phyloP scores from a whole-genome alignment of 2,329 filamentous ascomycete species.

The Aspergillus carbonarius region DNA sequence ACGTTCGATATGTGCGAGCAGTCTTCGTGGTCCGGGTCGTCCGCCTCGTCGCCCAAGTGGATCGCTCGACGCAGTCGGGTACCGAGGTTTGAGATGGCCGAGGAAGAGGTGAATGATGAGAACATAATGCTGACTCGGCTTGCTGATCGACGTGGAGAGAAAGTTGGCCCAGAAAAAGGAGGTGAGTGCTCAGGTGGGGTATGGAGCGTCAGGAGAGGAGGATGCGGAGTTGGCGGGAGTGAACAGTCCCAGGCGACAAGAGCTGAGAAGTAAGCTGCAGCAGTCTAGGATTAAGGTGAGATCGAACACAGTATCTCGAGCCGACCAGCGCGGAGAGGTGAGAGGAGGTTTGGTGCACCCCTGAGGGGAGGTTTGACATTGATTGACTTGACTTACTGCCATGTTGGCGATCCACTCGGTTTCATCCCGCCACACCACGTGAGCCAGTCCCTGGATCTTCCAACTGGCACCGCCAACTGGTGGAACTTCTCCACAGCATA shows the following conservation, averaged over 20 bases:
- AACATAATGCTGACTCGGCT: slow-evolving; percentile 48
- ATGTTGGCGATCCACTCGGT: slow-evolving; percentile 5
- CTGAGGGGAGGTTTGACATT: slow-evolving; percentile 4
- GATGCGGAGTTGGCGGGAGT: slow-evolving; percentile 18
- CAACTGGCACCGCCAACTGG: not conserved
- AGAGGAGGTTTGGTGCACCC: not conserved
- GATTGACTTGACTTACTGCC: not conserved
- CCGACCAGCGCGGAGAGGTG: not conserved
- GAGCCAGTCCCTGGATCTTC: not conserved
- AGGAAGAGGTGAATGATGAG: slow-evolving; percentile 58
- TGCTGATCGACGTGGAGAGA: not conserved
- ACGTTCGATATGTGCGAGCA: slow-evolving; percentile 94
- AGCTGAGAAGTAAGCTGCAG: not conserved
- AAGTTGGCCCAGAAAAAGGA: not conserved
- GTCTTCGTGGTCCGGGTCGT: slow-evolving; percentile 62
- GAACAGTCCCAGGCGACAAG: not conserved
- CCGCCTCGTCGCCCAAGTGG: slow-evolving; percentile 41
- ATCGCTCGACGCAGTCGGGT: slow-evolving; percentile 55
- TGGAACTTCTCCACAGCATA: not conserved
- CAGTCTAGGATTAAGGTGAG: not conserved
- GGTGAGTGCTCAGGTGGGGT: slow-evolving; percentile 19
- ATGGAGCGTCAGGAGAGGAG: slow-evolving; percentile 1
- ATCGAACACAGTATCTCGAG: slow-evolving; percentile 7
- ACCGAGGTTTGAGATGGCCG: slow-evolving; percentile 54
- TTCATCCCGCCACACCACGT: slow-evolving; percentile 7